Evolutionary conservation across 768 basidiomycete genomes (phyloP).

Genomic region (Termitomyces sp.): DNA sequence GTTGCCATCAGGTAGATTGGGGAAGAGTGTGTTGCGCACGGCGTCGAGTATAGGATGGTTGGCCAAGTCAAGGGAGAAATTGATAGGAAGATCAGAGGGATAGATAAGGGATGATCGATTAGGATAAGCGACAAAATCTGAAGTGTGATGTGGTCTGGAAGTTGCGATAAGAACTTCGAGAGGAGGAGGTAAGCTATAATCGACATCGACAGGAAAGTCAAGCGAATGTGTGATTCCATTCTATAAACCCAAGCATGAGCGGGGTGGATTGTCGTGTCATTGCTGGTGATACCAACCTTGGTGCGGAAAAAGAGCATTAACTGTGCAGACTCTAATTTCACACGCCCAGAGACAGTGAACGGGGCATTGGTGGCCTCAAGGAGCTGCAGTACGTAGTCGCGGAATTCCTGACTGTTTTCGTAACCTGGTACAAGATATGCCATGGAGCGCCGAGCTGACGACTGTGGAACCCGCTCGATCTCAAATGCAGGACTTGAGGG

Average conservation of each 20-base stretch:
- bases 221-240: slow-evolving; percentile 77
- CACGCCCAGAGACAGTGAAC: slow-evolving; percentile 64
- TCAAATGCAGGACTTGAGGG: slow-evolving; percentile 53
- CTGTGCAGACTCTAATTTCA: slow-evolving; percentile 65
- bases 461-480: slow-evolving; percentile 52
- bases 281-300: slow-evolving; percentile 44
- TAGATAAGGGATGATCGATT: slow-evolving; percentile 70
- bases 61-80: slow-evolving; percentile 73
- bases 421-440: slow-evolving; percentile 30
- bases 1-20: slow-evolving; percentile 62
- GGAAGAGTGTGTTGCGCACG: slow-evolving; percentile 69
- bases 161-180: slow-evolving; percentile 76
- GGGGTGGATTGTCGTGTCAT: background rate
- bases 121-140: slow-evolving; percentile 47
- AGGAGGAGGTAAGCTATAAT: slow-evolving; percentile 71
- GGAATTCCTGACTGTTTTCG: slow-evolving; percentile 50
- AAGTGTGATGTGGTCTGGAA: slow-evolving; percentile 62
- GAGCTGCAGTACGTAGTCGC: slow-evolving; percentile 52
- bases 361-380: slow-evolving; percentile 58
- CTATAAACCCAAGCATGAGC: slow-evolving; percentile 32
- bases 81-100: slow-evolving; percentile 69
- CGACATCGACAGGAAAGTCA: slow-evolving; percentile 78
- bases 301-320: slow-evolving; percentile 77
- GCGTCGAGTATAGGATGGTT: slow-evolving; percentile 83
- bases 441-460: slow-evolving; percentile 28